These are phyloP conservation scores for Cinnamomum chago DNA, from an alignment of 164 flowering plant species.

Conservation along the genomic window DNA sequence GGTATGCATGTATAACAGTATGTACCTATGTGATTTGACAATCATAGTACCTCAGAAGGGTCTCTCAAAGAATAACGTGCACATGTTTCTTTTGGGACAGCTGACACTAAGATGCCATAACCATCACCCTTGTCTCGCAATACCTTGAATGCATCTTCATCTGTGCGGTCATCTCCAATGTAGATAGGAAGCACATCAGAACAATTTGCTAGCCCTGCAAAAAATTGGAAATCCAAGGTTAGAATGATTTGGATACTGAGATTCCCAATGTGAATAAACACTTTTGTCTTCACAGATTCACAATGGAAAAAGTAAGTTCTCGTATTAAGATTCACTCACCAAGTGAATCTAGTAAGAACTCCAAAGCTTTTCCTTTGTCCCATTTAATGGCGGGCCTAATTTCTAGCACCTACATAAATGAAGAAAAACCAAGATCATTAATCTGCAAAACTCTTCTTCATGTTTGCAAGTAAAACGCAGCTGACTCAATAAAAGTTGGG, in stretches of 20 bases:
- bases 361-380: slow-evolving; percentile 17
- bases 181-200: slow-evolving; percentile 76
- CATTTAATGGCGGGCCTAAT: slow-evolving; percentile 15
- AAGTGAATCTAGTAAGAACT: no score
- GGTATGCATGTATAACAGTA: background rate
- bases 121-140: slow-evolving; percentile 57
- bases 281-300: no score
- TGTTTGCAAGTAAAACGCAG: no score
- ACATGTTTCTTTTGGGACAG: slow-evolving; percentile 65
- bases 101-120: slow-evolving; percentile 66
- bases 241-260: no score
- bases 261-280: no score
- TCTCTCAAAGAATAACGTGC: slow-evolving; percentile 69
- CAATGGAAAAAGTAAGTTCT: no score
- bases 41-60: slow-evolving; percentile 56
- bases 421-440: slow-evolving; percentile 4
- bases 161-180: slow-evolving; percentile 89
- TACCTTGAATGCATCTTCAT: slow-evolving; percentile 99
- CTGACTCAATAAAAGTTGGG: no score
- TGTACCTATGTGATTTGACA: background rate
- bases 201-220: slow-evolving; percentile 48
- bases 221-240: no score
- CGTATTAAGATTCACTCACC: no score
- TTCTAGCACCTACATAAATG: slow-evolving; percentile 18
- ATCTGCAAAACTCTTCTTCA: background rate